Base-by-base conservation (phyloP, 768 basidiomycete genomes). In the Galerina sulciceps region DNA sequence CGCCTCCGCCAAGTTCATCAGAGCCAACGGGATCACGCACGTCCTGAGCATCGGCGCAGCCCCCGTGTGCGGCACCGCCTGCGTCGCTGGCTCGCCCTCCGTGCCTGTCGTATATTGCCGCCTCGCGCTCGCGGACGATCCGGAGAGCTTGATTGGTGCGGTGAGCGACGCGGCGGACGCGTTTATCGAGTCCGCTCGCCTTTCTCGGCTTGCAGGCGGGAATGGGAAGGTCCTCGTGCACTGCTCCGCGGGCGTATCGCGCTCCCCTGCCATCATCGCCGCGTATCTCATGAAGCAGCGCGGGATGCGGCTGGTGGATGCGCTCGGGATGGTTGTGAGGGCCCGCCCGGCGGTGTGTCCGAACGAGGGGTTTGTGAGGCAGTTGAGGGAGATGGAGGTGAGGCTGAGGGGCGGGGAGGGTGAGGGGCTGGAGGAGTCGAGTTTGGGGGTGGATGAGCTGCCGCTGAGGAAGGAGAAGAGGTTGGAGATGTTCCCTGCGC, bases 161-260 rank as follows among this genome's bases (percentile, higher is more conserved):
- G 64, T 71, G 46, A 49, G 60, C 10, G 63, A 71, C n/a, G 48
- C 63, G 1, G 77, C 77, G 10, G 59, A 57, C 44, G 53, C 62
- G 6, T 67, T 76, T 26, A 77, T 78, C 60, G 67, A 75, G 23
- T 49, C 50, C 14, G 71, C 68, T 1, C 45, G 57, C 10, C 61
- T 59, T 10, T 70, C 68, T 1, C 45, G 57, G 13, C 61, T 59
- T 10, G 67, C 60, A 26, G 57, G 70, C 15, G 70, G 66, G 8
- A 63, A 61, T 14, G 70, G 66, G 8, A 63, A 61, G 53, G 73
- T 81, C 36, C 69, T 82, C 6, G 74, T 81, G 0, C 81, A 82
- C 55, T 82, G 81, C 63, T 71, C 70, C 1, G 80, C 79, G 1
- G 81, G 71, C 11, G 73, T 81, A 8, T 81, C 79, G 3, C 77